Conservation (phyloP, 169 alveolate species). For the Eimeria praecox region DNA sequence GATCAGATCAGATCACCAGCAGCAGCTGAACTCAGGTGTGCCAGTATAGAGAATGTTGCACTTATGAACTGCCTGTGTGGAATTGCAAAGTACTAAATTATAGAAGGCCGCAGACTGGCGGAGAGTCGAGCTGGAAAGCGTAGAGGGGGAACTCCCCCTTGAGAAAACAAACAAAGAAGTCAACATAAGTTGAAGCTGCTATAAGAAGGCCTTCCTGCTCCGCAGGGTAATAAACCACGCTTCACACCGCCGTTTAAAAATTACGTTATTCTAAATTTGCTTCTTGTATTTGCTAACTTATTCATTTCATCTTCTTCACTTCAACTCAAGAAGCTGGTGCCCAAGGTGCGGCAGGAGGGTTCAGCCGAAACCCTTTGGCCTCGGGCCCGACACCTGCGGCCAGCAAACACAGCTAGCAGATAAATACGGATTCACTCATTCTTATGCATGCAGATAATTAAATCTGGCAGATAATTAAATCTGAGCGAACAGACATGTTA, state of each 20-base stretch:
- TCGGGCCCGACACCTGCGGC: conserved; percentile 22
- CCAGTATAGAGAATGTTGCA: too few relatives aligned
- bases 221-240: background rate
- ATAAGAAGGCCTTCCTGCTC: background rate
- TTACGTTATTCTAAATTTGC: background rate
- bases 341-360: conserved; percentile 14
- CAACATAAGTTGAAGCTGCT: background rate
- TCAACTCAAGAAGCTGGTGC: background rate
- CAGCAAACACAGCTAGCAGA: background rate
- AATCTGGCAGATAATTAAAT: background rate
- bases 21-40: background rate
- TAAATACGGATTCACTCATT: background rate
- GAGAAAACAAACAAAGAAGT: background rate
- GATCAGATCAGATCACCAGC: too few relatives aligned
- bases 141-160: background rate
- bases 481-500: background rate
- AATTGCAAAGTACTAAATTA: background rate
- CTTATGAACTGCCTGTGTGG: background rate
- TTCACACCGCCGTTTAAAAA: background rate
- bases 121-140: background rate
- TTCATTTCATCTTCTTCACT: background rate
- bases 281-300: background rate
- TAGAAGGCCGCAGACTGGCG: background rate
- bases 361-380: background rate
- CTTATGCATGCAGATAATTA: background rate